Evolutionary conservation across 306 rosid species (phyloP).

Genomic region (Cucurbita pepo): DNA sequence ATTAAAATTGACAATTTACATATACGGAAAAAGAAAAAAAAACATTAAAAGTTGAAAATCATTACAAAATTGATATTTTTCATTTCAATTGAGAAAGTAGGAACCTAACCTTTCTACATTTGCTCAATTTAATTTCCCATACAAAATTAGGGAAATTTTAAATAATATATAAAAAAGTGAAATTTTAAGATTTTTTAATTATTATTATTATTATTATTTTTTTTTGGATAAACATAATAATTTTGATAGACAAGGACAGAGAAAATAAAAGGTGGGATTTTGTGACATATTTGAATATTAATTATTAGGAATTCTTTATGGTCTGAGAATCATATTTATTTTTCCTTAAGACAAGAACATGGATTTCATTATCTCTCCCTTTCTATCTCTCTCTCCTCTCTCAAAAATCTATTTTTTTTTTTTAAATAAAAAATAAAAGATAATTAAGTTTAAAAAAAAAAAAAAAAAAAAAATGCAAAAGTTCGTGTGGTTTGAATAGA

Average conservation of each 20-base stretch:
- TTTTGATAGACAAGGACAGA: neutral
- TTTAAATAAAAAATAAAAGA: too few relatives aligned
- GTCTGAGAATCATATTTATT: conserved; percentile 7
- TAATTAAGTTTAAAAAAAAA: too few relatives aligned
- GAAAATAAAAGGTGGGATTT: neutral
- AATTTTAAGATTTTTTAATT: neutral
- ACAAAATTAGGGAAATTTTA: neutral
- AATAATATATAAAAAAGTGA: neutral
- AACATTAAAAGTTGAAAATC: too few relatives aligned
- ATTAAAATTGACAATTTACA: too few relatives aligned
- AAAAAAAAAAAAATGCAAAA: too few relatives aligned
- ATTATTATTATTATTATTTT: too few relatives aligned
- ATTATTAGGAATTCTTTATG: neutral
- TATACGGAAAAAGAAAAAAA: too few relatives aligned
- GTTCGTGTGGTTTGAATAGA: neutral
- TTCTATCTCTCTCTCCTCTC: neutral
- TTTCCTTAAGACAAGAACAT: neutral
- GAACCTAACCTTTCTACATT: neutral
- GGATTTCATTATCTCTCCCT: conserved; percentile 6
- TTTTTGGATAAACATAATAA: neutral
- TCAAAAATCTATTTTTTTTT: too few relatives aligned
- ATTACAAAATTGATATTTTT: too few relatives aligned
- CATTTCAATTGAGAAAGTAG: too few relatives aligned
- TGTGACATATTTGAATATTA: neutral
- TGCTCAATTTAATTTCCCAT: neutral